phyloP scores from a whole-genome alignment of 2,329 filamentous ascomycete genomes.

The Myriosclerotinia scirpicola region DNA sequence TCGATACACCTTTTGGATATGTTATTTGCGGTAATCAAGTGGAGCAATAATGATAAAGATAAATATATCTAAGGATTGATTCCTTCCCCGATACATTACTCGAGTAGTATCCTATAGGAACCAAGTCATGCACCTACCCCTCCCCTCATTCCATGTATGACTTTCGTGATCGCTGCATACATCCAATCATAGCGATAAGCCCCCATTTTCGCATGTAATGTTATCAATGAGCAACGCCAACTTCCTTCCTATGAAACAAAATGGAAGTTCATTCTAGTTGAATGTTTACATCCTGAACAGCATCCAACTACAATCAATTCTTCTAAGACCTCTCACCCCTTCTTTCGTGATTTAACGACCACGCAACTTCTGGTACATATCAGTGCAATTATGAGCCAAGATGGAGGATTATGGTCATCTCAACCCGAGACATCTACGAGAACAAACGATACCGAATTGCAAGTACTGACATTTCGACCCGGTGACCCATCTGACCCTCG shows the following conservation, averaged over 20 bases:
- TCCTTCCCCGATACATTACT: neutral
- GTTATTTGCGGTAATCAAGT: neutral
- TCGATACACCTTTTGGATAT: no score
- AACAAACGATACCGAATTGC: neutral
- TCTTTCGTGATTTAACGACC: neutral
- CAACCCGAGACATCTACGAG: neutral
- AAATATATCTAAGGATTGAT: neutral
- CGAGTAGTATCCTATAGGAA: neutral
- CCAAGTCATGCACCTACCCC: conserved; percentile 1
- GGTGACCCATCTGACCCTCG: conserved; percentile 36
- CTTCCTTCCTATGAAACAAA: neutral
- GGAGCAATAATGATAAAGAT: neutral
- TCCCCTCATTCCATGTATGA: conserved; percentile 14
- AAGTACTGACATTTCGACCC: conserved; percentile 18
- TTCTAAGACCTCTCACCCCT: neutral
- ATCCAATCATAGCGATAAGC: conserved; percentile 9
- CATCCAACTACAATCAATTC: neutral
- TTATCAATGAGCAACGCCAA: neutral
- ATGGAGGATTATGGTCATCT: neutral
- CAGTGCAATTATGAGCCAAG: neutral
- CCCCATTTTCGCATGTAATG: neutral
- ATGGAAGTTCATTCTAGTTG: neutral
- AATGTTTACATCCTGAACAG: neutral
- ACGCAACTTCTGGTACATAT: neutral
- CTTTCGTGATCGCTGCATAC: neutral